A percentile compares a stretch with the other conserved stretches of the same genome.
Evolutionary conservation across 371 early-diverging fungal genomes (phyloP).

Genomic region (Lichtheimia ornata): DNA sequence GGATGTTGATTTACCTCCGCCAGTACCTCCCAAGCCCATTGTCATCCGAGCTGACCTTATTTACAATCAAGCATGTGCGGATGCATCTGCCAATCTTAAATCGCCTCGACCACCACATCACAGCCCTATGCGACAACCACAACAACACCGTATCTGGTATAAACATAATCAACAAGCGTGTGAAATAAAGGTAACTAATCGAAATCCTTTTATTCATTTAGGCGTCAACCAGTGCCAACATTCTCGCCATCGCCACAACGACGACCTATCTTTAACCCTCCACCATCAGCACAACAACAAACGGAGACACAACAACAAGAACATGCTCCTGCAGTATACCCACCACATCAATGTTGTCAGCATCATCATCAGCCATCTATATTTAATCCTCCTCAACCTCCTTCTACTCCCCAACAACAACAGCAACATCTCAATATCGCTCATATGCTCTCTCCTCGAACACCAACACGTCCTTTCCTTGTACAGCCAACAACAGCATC

Average conservation of each 20-base stretch:
- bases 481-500: not conserved
- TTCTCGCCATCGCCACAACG: conserved; percentile 6
- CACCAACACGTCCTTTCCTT: conserved; percentile 4
- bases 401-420: conserved; percentile 7
- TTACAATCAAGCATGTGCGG: conserved; percentile 11
- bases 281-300: conserved; percentile 7
- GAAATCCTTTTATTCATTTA: not conserved
- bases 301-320: not conserved
- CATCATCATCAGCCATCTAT: conserved; percentile 11
- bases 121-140: conserved; percentile 6
- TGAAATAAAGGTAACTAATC: too few relatives aligned
- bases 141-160: conserved; percentile 10
- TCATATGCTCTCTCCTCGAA: conserved; percentile 22
- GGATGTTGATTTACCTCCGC: conserved; percentile 30
- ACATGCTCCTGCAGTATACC: not conserved
- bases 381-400: conserved; percentile 7
- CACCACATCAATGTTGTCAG: conserved; percentile 9
- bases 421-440: conserved; percentile 14
- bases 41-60: conserved; percentile 36
- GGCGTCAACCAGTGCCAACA: conserved; percentile 1
- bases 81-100: conserved; percentile 12
- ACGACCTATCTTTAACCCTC: not conserved
- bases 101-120: conserved; percentile 14
- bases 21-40: conserved; percentile 46
- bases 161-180: too few relatives aligned